A percentile compares a stretch with the other conserved stretches of the same genome.
phyloP scores from a whole-genome alignment of 2,329 filamentous ascomycete genomes.

The Fusarium sarcochroum region DNA sequence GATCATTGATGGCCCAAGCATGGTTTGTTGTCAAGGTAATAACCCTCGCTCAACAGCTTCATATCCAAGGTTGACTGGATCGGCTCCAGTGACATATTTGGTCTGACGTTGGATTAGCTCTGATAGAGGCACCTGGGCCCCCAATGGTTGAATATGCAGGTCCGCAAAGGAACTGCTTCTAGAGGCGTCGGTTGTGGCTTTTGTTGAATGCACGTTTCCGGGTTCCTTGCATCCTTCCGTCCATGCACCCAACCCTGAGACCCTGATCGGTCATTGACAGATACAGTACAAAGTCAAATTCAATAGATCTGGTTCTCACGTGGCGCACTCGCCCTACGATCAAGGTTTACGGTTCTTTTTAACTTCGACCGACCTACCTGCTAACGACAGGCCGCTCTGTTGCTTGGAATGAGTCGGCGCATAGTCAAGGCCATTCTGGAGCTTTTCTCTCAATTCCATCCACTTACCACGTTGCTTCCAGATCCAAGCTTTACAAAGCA shows the following conservation, averaged over 20 bases:
- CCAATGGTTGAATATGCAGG: constrained; percentile 11
- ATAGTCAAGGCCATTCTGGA: constrained; percentile 15
- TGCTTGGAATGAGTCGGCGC: constrained; percentile 28
- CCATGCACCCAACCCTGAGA: constrained; percentile 25
- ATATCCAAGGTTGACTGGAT: constrained; percentile 6
- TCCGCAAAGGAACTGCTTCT: constrained; percentile 5
- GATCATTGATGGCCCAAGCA: neutral
- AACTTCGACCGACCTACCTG: constrained; percentile 26
- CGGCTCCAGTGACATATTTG: constrained; percentile 9
- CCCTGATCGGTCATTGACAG: constrained; percentile 13
- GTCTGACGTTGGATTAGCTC: neutral
- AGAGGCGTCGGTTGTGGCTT: constrained; percentile 43
- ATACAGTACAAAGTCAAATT: constrained; percentile 6
- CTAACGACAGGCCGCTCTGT: constrained; percentile 20
- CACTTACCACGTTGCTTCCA: constrained; percentile 8
- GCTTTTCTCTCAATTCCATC: constrained; percentile 2
- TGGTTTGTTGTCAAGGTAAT: constrained; percentile 38
- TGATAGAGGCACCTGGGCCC: neutral
- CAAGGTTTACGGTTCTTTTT: constrained; percentile 20
- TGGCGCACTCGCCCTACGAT: constrained; percentile 1
- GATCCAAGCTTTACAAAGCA: constrained; percentile 13
- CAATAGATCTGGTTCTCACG: constrained; percentile 20
- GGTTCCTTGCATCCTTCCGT: constrained; percentile 30
- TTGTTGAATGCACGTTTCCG: constrained; percentile 35
- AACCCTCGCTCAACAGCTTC: constrained; percentile 8